Conservation (phyloP, 495 filamentous ascomycete genomes). For the Aspergillus mulundensis region DNA sequence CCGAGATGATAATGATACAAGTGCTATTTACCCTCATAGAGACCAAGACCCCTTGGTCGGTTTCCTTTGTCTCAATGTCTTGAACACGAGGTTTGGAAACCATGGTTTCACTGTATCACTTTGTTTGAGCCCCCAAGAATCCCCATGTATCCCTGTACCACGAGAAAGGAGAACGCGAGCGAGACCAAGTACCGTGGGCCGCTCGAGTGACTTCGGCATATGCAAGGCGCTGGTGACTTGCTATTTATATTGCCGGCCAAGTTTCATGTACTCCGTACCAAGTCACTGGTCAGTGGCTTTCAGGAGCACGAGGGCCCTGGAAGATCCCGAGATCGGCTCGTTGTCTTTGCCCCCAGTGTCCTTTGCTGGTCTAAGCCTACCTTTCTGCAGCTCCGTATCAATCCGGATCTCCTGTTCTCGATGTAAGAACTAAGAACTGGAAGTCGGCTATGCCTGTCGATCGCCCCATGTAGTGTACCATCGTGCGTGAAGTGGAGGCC, state of each 20-base stretch:
- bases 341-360: no score
- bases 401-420: no score
- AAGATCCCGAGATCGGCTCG: no score
- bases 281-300: no score
- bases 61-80: not conserved
- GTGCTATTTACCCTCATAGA: not conserved
- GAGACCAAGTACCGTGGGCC: not conserved
- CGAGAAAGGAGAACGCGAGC: no score
- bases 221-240: not conserved
- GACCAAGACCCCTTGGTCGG: not conserved
- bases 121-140: not conserved
- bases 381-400: no score
- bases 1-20: not conserved
- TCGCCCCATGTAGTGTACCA: not conserved
- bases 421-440: not conserved
- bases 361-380: not conserved
- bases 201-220: not conserved
- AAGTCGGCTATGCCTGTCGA: not conserved
- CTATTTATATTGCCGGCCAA: not conserved
- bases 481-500: not conserved
- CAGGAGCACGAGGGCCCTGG: no score
- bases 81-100: not conserved
- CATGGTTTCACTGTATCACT: not conserved
- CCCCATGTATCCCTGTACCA: not conserved
- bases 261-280: no score